Percentiles rank a stretch among this genome's conserved stretches.
Evolutionary conservation across 805 yeast species (phyloP).

Genomic region (Cyberlindnera lachancei): DNA sequence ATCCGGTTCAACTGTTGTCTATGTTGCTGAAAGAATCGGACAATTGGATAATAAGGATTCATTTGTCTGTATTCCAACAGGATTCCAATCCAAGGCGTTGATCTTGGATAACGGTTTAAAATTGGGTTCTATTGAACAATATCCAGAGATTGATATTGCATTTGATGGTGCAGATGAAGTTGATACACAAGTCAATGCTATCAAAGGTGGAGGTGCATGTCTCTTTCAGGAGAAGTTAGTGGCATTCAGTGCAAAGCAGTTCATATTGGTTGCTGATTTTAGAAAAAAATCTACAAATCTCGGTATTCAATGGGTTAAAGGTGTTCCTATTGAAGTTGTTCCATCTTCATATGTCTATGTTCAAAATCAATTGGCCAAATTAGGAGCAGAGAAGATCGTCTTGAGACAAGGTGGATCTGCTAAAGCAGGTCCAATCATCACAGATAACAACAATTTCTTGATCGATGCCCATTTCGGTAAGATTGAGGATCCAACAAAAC

Average conservation of each 20-base stretch:
- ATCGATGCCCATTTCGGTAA: constrained; percentile 91
- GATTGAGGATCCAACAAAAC: constrained; percentile 40
- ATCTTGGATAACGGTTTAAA: constrained; percentile 74
- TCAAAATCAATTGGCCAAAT: constrained; percentile 44
- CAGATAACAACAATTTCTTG: constrained; percentile 91
- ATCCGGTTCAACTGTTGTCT: constrained; percentile 96
- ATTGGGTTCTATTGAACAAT: constrained; percentile 79
- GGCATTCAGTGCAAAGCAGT: constrained; percentile 68
- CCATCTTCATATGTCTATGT: constrained; percentile 83
- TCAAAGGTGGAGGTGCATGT: constrained; percentile 99
- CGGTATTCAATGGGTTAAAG: constrained; percentile 80
- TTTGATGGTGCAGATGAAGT: constrained; percentile 99
- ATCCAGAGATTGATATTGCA: constrained; percentile 77
- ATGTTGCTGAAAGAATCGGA: constrained; percentile 90
- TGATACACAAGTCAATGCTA: constrained; percentile 70
- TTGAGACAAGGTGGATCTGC: constrained; percentile 84
- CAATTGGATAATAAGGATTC: constrained; percentile 45
- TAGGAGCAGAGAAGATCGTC: constrained; percentile 58
- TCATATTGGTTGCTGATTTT: constrained; percentile 87
- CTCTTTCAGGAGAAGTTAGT: constrained; percentile 93
- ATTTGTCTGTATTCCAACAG: constrained; percentile 87
- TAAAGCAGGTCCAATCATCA: constrained; percentile 95
- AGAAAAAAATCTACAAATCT: constrained; percentile 70
- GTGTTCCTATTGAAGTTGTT: constrained; percentile 93
- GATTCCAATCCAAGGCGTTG: constrained; percentile 87